phyloP scores from a whole-genome alignment of 768 basidiomycete species.

The Mycena leptocephala region DNA sequence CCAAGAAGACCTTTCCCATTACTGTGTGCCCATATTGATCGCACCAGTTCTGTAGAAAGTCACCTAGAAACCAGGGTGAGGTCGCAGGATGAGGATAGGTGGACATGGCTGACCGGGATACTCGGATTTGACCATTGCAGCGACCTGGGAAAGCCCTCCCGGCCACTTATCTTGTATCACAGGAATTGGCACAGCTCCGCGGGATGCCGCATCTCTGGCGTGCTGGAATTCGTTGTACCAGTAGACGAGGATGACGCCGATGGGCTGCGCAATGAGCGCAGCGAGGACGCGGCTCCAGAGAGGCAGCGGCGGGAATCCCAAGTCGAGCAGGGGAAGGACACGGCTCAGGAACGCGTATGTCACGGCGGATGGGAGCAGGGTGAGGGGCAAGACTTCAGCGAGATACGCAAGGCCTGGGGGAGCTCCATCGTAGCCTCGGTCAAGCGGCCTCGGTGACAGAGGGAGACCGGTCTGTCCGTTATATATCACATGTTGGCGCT shows the following conservation, averaged over 20 bases:
- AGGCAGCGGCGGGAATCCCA: not conserved
- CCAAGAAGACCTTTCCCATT: not conserved
- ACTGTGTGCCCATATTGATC: slow-evolving; percentile 17
- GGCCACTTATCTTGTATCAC: slow-evolving; percentile 10
- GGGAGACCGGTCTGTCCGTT: too few species aligned
- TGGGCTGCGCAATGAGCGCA: slow-evolving; percentile 9
- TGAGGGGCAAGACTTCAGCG: slow-evolving; percentile 1
- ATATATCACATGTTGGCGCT: too few species aligned
- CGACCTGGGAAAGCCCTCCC: not conserved
- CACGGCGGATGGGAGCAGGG: not conserved
- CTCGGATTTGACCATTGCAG: not conserved
- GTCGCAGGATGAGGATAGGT: not conserved
- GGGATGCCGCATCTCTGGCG: slow-evolving; percentile 7
- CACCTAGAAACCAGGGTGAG: not conserved
- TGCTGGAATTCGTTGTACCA: not conserved
- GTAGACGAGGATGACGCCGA: not conserved
- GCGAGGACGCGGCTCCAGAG: slow-evolving; percentile 5
- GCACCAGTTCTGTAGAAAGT: slow-evolving; percentile 10
- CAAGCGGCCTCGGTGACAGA: too few species aligned
- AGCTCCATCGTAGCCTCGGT: slow-evolving; percentile 3
- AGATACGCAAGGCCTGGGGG: slow-evolving; percentile 7
- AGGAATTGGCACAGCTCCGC: slow-evolving; percentile 11
- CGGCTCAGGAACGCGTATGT: slow-evolving; percentile 1
- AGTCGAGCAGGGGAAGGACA: slow-evolving; percentile 1
- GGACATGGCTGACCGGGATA: slow-evolving; percentile 17